Evolutionary conservation across 2,329 filamentous ascomycete species (phyloP), one percentile per base, ranked within the genome.

Genomic region (Exserohilum rostratum): DNA sequence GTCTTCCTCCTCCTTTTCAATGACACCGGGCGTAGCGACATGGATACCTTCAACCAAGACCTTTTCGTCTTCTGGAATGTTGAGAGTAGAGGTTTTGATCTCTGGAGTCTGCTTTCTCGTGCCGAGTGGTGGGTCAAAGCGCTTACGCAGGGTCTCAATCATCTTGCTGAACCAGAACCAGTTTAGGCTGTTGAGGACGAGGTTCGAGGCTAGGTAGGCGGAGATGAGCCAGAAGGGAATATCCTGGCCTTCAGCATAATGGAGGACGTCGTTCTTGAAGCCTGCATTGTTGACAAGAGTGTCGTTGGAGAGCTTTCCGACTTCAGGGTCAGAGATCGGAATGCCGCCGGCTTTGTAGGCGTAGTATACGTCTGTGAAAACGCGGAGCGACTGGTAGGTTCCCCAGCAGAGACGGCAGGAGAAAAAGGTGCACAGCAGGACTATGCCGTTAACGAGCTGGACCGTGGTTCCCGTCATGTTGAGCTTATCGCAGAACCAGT

Each of bases 401-500:
- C 91, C 91, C 82, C 89, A 96, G 53, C 91, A 78, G 10, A 96
- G 82, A 53, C 90, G 89, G 73, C 87, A 90, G 59, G 80, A 83
- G 77, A 93, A 92, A 76, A 95, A 95, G 43, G 84, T 90, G 61
- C 80, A 75, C 47, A 93, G 84, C 3, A 95, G 84, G 52, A 85
- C 69, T 57, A 92, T 80, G 64, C 90, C 90, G 68, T 95, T 95
- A 76, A 90, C 87, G 25, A 93, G 82, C 77, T 95, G 91, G 20
- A 85, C 76, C 48, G 80, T 82, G 17, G 87, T 87, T 31, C 91
- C 91, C 0, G 91, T 95, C 82, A 91, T 87, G 67, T 86, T 83
- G 55, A 93, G 79, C 79, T 96, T 96, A 77, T 96, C 91, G 77
- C 90, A 90, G 79, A 95, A 95, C 91, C 91, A 96, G 80, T 96